phyloP scores from a whole-genome alignment of 2,329 filamentous ascomycete species.

The Celoporthe dispersa region DNA sequence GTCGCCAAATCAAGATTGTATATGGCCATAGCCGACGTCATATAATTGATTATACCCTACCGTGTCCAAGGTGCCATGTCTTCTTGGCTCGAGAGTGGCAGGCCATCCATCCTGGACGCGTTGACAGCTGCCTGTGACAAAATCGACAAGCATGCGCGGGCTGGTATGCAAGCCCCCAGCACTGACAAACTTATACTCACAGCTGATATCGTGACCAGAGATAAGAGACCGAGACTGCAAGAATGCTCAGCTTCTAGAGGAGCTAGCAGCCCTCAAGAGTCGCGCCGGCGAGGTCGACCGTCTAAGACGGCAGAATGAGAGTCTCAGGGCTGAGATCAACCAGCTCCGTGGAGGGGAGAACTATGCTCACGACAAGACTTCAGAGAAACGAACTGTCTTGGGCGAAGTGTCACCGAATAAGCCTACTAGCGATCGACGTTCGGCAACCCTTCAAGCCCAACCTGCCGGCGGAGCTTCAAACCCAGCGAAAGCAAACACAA shows the following conservation, averaged over 20 bases:
- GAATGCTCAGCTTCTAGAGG: conserved; percentile 37
- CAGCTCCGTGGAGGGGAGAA: conserved; percentile 34
- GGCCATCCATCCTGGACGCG: conserved; percentile 46
- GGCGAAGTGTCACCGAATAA: conserved; percentile 30
- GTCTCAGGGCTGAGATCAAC: conserved; percentile 44
- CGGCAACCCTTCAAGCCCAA: not conserved
- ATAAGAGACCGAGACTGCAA: conserved; percentile 32
- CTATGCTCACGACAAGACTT: conserved; percentile 13
- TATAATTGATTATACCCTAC: not conserved
- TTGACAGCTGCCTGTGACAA: conserved; percentile 45
- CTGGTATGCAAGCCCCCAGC: conserved; percentile 36
- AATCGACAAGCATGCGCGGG: conserved; percentile 44
- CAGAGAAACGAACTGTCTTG: conserved; percentile 19
- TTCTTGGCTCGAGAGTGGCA: conserved; percentile 45
- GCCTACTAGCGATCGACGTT: not conserved
- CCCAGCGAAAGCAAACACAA: conserved; percentile 26
- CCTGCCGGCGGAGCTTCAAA: not conserved
- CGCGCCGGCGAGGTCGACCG: conserved; percentile 40
- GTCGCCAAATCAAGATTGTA: not conserved
- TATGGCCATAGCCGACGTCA: not conserved
- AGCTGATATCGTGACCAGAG: conserved; percentile 32
- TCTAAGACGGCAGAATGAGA: conserved; percentile 49
- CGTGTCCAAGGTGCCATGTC: conserved; percentile 39
- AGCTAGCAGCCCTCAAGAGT: conserved; percentile 42
- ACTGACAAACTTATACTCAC: not conserved